A percentile compares a stretch with the other conserved stretches of the same genome.
Conservation (phyloP, 768 basidiomycete genomes). For the Leccinum variicolor region DNA sequence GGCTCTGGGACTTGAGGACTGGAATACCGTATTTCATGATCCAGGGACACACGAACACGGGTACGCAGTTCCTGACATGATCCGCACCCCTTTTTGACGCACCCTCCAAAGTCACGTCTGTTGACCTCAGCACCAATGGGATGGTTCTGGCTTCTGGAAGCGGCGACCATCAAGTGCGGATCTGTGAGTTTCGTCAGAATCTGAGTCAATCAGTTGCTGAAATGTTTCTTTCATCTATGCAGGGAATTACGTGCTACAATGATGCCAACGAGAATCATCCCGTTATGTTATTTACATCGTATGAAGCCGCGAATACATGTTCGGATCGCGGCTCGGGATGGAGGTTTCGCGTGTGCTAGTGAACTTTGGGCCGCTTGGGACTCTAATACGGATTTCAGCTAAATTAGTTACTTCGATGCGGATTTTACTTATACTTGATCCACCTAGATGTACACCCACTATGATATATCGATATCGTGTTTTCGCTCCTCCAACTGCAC, state of each 20-base stretch:
- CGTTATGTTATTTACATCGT: neutral
- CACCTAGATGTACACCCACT: neutral
- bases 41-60: constrained; percentile 34
- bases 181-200: constrained; percentile 28
- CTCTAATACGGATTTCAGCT: constrained; percentile 1
- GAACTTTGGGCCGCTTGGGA: constrained; percentile 1
- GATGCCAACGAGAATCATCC: constrained; percentile 7
- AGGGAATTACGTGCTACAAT: constrained; percentile 29
- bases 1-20: constrained; percentile 34
- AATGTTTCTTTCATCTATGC: constrained; percentile 5
- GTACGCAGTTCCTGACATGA: constrained; percentile 24
- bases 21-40: constrained; percentile 34
- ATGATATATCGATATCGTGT: neutral
- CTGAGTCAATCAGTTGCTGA: constrained; percentile 15
- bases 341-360: constrained; percentile 1
- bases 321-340: constrained; percentile 8
- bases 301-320: neutral
- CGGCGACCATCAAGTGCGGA: constrained; percentile 35
- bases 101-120: constrained; percentile 31
- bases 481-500: neutral
- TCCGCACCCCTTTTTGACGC: constrained; percentile 18
- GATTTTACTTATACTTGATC: neutral
- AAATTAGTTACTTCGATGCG: neutral
- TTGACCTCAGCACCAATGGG: constrained; percentile 35
- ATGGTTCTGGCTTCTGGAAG: constrained; percentile 34